A percentile compares a stretch with the other conserved stretches of the same genome.
phyloP scores from a whole-genome alignment of 257 asterid genomes.

The Forsythia suspensa region DNA sequence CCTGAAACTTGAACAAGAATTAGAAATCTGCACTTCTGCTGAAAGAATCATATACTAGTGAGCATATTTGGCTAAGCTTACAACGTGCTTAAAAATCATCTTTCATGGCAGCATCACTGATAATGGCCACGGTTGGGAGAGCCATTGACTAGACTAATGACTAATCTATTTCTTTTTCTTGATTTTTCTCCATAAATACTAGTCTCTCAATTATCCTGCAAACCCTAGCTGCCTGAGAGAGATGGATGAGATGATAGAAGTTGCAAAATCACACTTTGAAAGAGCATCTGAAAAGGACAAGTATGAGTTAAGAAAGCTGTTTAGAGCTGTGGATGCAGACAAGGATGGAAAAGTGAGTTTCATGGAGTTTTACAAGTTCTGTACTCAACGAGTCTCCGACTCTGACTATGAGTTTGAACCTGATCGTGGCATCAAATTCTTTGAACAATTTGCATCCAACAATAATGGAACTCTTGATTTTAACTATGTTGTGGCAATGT shows the following conservation, averaged over 20 bases:
- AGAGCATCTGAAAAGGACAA: neutral
- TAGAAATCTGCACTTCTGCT: no score
- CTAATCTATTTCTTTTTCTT: neutral
- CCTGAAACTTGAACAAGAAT: no score
- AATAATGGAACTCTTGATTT: constrained; percentile 10
- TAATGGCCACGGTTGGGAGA: no score
- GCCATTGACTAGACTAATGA: neutral
- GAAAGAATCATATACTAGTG: no score
- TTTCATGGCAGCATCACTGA: no score
- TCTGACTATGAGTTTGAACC: neutral
- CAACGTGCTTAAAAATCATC: no score
- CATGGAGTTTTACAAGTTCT: neutral
- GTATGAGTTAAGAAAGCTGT: neutral
- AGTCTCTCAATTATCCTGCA: neutral
- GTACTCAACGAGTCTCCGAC: no score
- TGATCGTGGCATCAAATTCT: neutral
- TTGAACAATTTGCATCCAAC: neutral
- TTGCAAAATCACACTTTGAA: neutral
- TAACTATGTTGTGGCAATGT: neutral
- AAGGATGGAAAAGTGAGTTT: neutral
- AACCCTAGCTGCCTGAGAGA: neutral
- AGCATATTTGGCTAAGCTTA: no score
- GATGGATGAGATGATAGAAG: constrained; percentile 1
- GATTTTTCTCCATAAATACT: neutral
- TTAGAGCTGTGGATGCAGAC: neutral